Base-by-base conservation (phyloP, 202 grass and related monocot genomes). In the Musa balbisiana region DNA sequence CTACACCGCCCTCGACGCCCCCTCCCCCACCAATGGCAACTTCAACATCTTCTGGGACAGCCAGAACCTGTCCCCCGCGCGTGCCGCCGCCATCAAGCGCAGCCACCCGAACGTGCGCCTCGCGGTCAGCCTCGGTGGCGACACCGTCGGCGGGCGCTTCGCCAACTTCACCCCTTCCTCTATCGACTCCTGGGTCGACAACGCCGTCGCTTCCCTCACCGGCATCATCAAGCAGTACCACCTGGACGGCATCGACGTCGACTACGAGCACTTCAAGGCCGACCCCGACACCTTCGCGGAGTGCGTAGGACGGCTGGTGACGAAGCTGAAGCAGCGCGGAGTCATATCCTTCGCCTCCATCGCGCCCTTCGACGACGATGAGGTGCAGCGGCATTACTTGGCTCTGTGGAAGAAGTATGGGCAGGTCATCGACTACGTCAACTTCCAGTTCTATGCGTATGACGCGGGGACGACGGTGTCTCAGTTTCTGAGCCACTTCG, bases 361-460 rank as follows among this genome's bases (percentile, higher is more conserved):
- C 12, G 88, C 88, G 25, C 88, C 84, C 0, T 90, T 82, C 67
- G 74, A 78, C 0, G 3, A 83, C 25, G 77, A 68, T 9, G 72
- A 74, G 4, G 84, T 86, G 0, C 81, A 79, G 69, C 56, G 55
- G 0, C 84, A 87, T 43, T 77, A 90, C 64, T 10, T 60, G 19
- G 83, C 76, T 13, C 79, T 90, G 2, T 87, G 82, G 78, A 68
- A 23, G 0, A 79, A 86, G 0, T 84, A 90, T 43, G 82, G 79
- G 2, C 5, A 13, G 21, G 19, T 79, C 10, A 84, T 87, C 27
- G 79, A 87, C 49, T 80, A 84, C 70, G 82, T 90, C 33, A 87
- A 90, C 72, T 90, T 87, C 79, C 88, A 87, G 75, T 90, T 90
- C 75, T 90, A 87, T 70, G 75, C 81, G 2, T 90, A 90, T 68